Evolutionary conservation across 2,329 filamentous ascomycete species (phyloP), one percentile per base, ranked within the genome.

Genomic region (Colletotrichum coccodes): DNA sequence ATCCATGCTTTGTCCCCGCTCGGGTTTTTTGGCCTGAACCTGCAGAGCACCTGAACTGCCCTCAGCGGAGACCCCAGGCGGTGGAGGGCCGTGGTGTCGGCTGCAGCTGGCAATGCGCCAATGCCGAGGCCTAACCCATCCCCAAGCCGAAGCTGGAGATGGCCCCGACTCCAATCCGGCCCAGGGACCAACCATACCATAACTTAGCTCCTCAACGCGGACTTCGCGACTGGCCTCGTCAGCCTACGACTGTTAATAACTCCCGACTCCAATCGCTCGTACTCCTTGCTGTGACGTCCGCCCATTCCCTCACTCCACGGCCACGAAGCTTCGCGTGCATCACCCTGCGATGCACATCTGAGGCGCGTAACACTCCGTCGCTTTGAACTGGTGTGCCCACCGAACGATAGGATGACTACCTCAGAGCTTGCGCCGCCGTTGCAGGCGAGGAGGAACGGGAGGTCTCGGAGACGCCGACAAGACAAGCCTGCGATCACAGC

Each of bases 401-500:
- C 53, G 46, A 56, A 21, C 60, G 42, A 46, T 36, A 68, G 21
- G 9, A 69, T 69, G 66, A 65, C 49, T n/a, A 59, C 53, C 58
- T 60, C 64, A 71, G 79, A 50, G 75, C 76, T 50, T 70, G 75
- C 54, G 72, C 76, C 49, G 73, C 75, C 53, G 66, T 76, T 23
- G 68, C 76, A 54, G 62, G 42, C 63, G 30, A 61, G 44, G 16
- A 70, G 57, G 66, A 80, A 79, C 73, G 84, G 81, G 75, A 82
- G 82, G 67, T 82, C 82, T 63, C 82, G 87, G 66, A 83, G 89
- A 71, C 85, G 89, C 58, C 83, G 88, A 62, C 85, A 89, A 72
- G 89, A 96, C 78, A 94, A 93, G 79, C 87, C 92, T 8, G 87
- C 95, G 49, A 86, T 97, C 67, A 87, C 93, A 67, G 95, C 94